A percentile compares a stretch with the other conserved stretches of the same genome.
These are phyloP conservation scores for Chrysoporthe puriensis DNA, from an alignment of 2,329 filamentous ascomycete genomes.

Conservation along the genomic window DNA sequence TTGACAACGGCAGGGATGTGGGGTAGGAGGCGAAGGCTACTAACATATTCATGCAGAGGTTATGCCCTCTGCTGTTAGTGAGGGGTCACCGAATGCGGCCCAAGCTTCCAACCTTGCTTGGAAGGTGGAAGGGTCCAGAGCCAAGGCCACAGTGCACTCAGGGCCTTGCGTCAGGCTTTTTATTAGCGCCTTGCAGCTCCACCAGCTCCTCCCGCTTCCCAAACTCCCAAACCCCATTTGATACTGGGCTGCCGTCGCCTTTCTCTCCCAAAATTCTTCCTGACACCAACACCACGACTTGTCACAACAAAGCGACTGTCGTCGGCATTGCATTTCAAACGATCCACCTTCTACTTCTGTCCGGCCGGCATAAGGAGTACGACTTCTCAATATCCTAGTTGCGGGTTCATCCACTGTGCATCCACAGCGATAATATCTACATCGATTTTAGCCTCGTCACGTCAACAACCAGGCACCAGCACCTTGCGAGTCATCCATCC, in stretches of 20 bases:
- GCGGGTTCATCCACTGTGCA: slow-evolving; percentile 5
- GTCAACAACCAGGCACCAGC: slow-evolving; percentile 15
- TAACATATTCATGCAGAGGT: background rate
- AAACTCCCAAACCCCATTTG: slow-evolving; percentile 21
- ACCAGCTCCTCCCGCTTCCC: slow-evolving; percentile 18
- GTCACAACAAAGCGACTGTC: slow-evolving; percentile 14
- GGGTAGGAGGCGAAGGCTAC: background rate
- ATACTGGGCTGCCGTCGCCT: slow-evolving; percentile 20
- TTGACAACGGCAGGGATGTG: background rate
- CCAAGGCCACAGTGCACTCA: background rate
- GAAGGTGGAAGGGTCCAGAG: background rate
- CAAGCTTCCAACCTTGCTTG: background rate
- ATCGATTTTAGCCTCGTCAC: slow-evolving; percentile 6
- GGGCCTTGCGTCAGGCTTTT: slow-evolving; percentile 17
- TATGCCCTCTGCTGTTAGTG: background rate
- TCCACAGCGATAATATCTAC: background rate
- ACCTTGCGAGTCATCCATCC: slow-evolving; percentile 1
- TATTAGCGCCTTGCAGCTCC: slow-evolving; percentile 15
- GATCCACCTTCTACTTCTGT: background rate
- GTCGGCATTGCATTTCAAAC: slow-evolving; percentile 12
- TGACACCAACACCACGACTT: slow-evolving; percentile 21
- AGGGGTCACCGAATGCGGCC: background rate
- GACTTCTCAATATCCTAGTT: too few species aligned
- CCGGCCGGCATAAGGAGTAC: background rate
- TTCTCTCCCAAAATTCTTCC: slow-evolving; percentile 28